Conservation (phyloP, 2,329 filamentous ascomycete genomes). For the Trichophyton benhamiae region DNA sequence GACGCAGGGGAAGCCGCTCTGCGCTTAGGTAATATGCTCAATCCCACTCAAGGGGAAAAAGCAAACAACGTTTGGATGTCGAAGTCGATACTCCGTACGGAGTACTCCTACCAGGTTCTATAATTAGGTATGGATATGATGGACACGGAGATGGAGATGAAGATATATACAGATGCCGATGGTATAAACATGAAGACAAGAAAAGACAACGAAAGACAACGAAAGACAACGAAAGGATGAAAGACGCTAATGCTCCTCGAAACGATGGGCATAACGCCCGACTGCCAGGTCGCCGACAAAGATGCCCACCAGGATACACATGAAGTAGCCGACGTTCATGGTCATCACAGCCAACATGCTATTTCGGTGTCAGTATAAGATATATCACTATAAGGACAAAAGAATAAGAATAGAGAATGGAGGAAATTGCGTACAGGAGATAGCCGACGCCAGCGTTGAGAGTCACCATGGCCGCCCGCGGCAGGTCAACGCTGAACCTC, state of each 20-base stretch:
- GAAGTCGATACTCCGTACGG: not conserved
- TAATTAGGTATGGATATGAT: not conserved
- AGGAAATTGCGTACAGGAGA: constrained; percentile 53
- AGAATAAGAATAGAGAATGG: not conserved
- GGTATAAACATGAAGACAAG: not conserved
- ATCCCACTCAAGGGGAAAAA: constrained; percentile 5
- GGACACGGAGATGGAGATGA: not conserved
- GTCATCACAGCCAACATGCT: constrained; percentile 93
- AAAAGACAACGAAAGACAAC: not conserved
- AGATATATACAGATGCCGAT: not conserved
- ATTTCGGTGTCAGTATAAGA: constrained; percentile 12
- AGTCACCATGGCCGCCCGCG: constrained; percentile 58
- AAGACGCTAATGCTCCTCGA: constrained; percentile 38
- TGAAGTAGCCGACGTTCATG: constrained; percentile 72
- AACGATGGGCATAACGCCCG: constrained; percentile 50
- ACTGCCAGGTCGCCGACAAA: constrained; percentile 79
- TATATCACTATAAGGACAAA: not conserved
- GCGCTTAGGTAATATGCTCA: constrained; percentile 9
- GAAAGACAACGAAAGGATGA: not conserved
- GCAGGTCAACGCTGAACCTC: constrained; percentile 66
- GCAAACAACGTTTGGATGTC: not conserved
- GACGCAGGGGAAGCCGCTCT: not conserved
- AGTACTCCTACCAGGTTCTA: too few relatives aligned
- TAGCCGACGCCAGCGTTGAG: constrained; percentile 68
- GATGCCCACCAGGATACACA: constrained; percentile 62